A percentile compares a stretch with the other conserved stretches of the same genome.
Conservation (phyloP, 768 basidiomycete species). For the Cystoderma amianthinum region DNA sequence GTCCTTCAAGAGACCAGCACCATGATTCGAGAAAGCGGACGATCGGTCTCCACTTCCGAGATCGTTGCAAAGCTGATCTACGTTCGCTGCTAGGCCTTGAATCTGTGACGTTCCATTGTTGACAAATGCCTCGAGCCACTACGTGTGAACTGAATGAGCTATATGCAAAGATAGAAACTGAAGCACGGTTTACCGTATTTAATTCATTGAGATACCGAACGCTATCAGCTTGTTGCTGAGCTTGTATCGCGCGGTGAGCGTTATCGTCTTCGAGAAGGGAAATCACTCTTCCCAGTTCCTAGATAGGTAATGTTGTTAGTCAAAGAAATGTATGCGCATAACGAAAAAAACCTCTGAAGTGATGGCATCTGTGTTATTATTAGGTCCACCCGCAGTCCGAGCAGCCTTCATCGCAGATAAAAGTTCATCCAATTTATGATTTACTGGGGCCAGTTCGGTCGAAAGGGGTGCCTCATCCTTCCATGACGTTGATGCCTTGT, state of each 20-base stretch:
- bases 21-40: too few relatives aligned
- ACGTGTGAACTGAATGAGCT: constrained; percentile 5
- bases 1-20: constrained; percentile 16
- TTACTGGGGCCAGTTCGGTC: neutral
- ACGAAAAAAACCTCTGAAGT: neutral
- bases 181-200: constrained; percentile 47
- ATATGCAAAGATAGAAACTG: neutral
- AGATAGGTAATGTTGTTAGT: neutral
- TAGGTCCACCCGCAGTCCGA: neutral
- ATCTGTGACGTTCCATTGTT: constrained; percentile 71
- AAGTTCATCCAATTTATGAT: neutral
- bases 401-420: neutral
- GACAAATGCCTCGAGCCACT: constrained; percentile 86
- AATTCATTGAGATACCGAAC: constrained; percentile 76
- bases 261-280: constrained; percentile 40
- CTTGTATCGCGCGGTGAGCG: constrained; percentile 37
- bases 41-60: constrained; percentile 29
- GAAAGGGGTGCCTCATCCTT: neutral
- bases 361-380: neutral
- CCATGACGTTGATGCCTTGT: neutral
- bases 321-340: neutral
- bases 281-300: constrained; percentile 38
- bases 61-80: constrained; percentile 53
- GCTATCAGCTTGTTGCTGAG: constrained; percentile 67
- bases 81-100: constrained; percentile 47